Base-by-base conservation (phyloP, 2,329 filamentous ascomycete genomes). In the Colletotrichum sp. region DNA sequence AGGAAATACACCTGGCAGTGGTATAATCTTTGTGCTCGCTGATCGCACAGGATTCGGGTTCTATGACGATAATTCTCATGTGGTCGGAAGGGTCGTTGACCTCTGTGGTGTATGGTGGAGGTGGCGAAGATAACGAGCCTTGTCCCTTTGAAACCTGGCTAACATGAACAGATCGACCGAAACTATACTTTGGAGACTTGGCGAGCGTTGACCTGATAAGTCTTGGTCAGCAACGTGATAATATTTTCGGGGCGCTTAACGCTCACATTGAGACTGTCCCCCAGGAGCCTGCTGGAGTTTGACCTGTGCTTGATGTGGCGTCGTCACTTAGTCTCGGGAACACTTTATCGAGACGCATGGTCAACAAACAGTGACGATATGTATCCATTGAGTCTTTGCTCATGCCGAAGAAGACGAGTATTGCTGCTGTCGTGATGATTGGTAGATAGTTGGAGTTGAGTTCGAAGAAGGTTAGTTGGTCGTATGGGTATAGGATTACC, bases 371-470 rank as follows among this genome's bases (percentile, higher is more conserved):
- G 2, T 77, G 68, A 24, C 89, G 84, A 80, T 91, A 91, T 68
- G 83, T 83, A 72, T 89, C 89, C 75, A 87, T 82, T 13, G 89
- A 88, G 34, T 91, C 90, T 30, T 85, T 85, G n/a, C 88, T 90
- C 73, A 87, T 87, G 61, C 91, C 90, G 71, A 92, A 92, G 81
- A 90, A 91, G 34, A 86, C 56, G 56, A 91, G 88, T 64, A 91
- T 85, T 62, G 87, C 84, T 2, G 89, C 79, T 6, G 85, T 83
- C 4, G 88, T 87, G 4, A 89, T 66, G 69, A 90, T 88, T 26
- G 85, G 77, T 24, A 91, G 84, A 82, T 89, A 92, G 69, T 83
- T 84, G 73, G 85, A 84, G 78, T 89, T 89, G 78, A 89, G 78
- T 65, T 83, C 79, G 2, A 80, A 68, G 66, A 87, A 88, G 15